A percentile compares a stretch with the other conserved stretches of the same genome.
phyloP scores from a whole-genome alignment of 2,329 filamentous ascomycete species.

The Pleomassaria siparia region DNA sequence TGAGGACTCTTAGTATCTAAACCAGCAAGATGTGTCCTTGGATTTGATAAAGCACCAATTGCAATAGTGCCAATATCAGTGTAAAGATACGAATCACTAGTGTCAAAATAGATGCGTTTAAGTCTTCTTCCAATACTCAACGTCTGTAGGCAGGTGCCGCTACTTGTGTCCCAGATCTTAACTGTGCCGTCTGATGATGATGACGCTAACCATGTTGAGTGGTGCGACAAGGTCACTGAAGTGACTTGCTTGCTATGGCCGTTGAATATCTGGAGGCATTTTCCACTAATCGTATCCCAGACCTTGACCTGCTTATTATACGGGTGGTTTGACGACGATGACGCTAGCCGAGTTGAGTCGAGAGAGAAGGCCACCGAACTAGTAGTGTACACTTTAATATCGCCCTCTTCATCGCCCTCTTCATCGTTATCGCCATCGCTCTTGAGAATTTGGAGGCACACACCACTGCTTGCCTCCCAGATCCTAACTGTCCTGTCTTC shows the following conservation, averaged over 20 bases:
- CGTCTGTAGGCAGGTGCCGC: not conserved
- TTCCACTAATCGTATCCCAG: no score
- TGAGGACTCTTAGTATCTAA: not conserved
- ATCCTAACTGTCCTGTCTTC: not conserved
- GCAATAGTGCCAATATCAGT: not conserved
- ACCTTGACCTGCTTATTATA: no score
- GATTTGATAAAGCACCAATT: not conserved
- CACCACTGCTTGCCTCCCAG: not conserved
- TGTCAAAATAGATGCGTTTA: not conserved
- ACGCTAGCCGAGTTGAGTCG: no score
- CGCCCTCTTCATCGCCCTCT: no score
- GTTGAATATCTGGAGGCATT: no score
- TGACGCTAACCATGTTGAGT: not conserved
- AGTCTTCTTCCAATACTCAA: constrained; percentile 1
- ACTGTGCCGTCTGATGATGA: not conserved
- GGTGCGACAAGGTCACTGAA: not conserved
- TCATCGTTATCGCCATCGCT: no score
- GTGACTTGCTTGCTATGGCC: not conserved
- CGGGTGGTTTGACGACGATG: no score
- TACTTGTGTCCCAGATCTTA: not conserved
- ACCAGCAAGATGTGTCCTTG: not conserved
- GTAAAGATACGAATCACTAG: not conserved
- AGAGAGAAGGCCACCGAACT: no score
- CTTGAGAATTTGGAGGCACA: constrained; percentile 1
- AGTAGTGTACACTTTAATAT: no score